phyloP scores from a whole-genome alignment of 805 yeast species.

The Lipomyces spencermartinsiae region DNA sequence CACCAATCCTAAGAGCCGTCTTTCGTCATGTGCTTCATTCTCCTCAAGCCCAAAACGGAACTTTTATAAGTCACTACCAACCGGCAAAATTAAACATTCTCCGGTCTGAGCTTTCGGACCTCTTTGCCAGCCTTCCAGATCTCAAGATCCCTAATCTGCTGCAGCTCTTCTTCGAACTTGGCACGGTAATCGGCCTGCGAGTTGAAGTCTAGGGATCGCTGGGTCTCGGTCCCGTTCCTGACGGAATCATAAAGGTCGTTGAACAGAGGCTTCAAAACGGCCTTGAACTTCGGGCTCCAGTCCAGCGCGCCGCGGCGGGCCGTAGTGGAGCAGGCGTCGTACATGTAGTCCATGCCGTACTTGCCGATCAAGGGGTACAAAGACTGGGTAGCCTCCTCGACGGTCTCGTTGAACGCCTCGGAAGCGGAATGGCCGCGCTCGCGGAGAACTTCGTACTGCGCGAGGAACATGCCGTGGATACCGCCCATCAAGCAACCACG shows the following conservation, averaged over 20 bases:
- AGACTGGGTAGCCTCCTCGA: conserved; percentile 99
- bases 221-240: conserved; percentile 95
- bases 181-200: conserved; percentile 97
- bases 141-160: conserved; percentile 94
- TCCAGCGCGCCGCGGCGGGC: conserved; percentile 99
- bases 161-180: conserved; percentile 90
- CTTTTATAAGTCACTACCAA: not conserved
- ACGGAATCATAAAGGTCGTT: conserved; percentile 93
- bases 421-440: conserved; percentile 99
- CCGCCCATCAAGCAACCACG: conserved; percentile 99
- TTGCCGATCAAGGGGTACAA: conserved; percentile 98
- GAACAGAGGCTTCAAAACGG: conserved; percentile 98
- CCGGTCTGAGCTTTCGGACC: conserved; percentile 99
- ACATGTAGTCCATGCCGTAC: conserved; percentile 99
- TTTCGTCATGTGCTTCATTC: not conserved
- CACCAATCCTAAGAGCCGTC: not conserved
- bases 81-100: conserved; percentile 55
- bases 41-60: not conserved
- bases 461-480: conserved; percentile 99
- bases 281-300: conserved; percentile 99
- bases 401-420: conserved; percentile 99
- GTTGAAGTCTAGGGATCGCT: conserved; percentile 98
- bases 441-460: conserved; percentile 99
- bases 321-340: conserved; percentile 99
- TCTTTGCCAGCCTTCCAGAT: conserved; percentile 99